These are phyloP conservation scores for Colletotrichum sublineola DNA, from an alignment of 2,329 filamentous ascomycete genomes.

Conservation along the genomic window DNA sequence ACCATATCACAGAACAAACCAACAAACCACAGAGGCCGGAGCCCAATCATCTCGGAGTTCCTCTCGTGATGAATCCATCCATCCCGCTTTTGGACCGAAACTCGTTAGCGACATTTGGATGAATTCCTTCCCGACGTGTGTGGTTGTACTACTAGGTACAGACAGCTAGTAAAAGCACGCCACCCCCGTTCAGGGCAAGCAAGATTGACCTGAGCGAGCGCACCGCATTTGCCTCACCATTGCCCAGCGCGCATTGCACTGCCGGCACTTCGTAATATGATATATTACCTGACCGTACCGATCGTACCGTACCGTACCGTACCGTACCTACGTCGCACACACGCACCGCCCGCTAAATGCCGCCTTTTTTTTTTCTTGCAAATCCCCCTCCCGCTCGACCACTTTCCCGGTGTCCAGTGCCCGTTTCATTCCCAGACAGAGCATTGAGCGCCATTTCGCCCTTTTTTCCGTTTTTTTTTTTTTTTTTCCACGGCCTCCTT, in stretches of 20 bases:
- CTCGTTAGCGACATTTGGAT: not conserved
- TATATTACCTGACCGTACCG: slow-evolving; percentile 1
- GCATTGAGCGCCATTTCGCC: slow-evolving; percentile 15
- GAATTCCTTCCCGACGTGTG: not conserved
- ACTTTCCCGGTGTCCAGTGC: slow-evolving; percentile 26
- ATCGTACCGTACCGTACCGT: not conserved
- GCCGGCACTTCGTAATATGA: not conserved
- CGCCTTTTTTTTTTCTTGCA: not conserved
- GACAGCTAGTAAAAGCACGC: not conserved
- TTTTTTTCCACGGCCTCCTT: not conserved
- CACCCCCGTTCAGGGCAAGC: not conserved
- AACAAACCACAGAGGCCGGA: not conserved
- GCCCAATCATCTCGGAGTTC: not conserved
- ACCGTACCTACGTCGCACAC: not conserved
- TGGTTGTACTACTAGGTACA: not conserved
- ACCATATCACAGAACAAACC: not conserved
- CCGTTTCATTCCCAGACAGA: slow-evolving; percentile 38
- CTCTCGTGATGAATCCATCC: not conserved
- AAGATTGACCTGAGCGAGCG: not conserved
- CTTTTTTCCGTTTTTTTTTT: not conserved
- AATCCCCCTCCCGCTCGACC: slow-evolving; percentile 20
- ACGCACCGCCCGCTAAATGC: not conserved
- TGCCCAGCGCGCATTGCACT: not conserved
- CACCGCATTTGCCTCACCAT: slow-evolving; percentile 3
- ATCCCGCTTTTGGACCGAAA: not conserved